These are phyloP conservation scores for Pseudogymnoascus sp. DNA, from an alignment of 2,329 filamentous ascomycete species.

Conservation along the genomic window DNA sequence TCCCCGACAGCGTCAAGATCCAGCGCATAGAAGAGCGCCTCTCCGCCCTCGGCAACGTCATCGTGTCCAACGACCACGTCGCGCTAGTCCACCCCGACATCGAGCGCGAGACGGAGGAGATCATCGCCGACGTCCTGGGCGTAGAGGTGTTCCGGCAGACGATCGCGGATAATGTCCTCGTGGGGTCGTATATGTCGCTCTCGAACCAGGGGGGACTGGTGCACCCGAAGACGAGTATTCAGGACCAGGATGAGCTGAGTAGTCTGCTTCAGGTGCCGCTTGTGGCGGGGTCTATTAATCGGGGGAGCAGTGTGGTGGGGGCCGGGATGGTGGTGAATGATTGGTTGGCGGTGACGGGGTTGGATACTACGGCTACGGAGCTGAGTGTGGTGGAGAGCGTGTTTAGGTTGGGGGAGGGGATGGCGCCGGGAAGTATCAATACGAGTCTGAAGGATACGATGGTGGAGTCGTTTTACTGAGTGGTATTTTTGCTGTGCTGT, in stretches of 20 bases:
- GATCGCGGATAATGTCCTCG: conserved; percentile 92
- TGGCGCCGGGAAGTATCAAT: conserved; percentile 69
- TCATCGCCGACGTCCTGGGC: conserved; percentile 87
- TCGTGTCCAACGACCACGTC: conserved; percentile 93
- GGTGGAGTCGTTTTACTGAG: conserved; percentile 97
- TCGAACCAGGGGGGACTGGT: conserved; percentile 95
- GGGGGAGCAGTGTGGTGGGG: conserved; percentile 88
- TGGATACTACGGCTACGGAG: conserved; percentile 96
- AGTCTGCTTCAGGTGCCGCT: conserved; percentile 90
- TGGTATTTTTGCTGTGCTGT: too few species aligned
- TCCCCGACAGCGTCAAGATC: conserved; percentile 87
- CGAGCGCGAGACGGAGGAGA: conserved; percentile 96
- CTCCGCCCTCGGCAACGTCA: conserved; percentile 92
- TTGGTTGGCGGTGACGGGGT: conserved; percentile 89
- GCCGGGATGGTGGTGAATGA: conserved; percentile 96
- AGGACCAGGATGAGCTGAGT: conserved; percentile 95
- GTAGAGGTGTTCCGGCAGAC: conserved; percentile 92
- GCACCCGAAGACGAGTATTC: conserved; percentile 92
- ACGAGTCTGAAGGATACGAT: conserved; percentile 91
- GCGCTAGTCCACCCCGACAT: conserved; percentile 93
- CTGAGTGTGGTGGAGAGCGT: conserved; percentile 93
- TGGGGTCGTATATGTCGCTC: conserved; percentile 91
- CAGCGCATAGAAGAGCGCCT: conserved; percentile 93
- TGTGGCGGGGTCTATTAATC: conserved; percentile 88
- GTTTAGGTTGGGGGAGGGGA: conserved; percentile 85